These are phyloP conservation scores for Amauroascus verrucosus DNA, from an alignment of 2,329 filamentous ascomycete genomes.

Conservation along the genomic window DNA sequence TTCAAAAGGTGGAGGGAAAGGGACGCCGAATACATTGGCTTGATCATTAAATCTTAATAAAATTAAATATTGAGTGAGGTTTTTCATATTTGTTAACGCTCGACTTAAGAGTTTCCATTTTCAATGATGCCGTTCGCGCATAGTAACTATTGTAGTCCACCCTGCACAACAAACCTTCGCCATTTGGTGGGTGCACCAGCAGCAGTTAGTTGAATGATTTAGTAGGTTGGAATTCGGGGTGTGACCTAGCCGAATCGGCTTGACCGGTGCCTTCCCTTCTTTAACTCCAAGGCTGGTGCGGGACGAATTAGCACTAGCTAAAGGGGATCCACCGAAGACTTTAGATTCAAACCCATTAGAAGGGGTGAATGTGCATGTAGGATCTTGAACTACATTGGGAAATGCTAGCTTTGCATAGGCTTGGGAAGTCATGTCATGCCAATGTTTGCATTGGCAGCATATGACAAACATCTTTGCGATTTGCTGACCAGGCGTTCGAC, in stretches of 20 bases:
- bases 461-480: slow-evolving; percentile 35
- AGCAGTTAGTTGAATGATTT: slow-evolving; percentile 53
- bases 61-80: no score
- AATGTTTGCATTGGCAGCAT: slow-evolving; percentile 36
- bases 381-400: slow-evolving; percentile 13
- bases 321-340: neutral
- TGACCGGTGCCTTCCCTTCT: slow-evolving; percentile 7
- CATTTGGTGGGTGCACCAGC: slow-evolving; percentile 65
- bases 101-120: no score
- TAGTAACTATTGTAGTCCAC: slow-evolving; percentile 55
- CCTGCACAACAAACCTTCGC: slow-evolving; percentile 58
- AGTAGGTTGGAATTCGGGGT: slow-evolving; percentile 9
- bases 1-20: no score
- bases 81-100: no score
- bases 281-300: slow-evolving; percentile 4
- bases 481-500: slow-evolving; percentile 7
- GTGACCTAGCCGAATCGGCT: neutral
- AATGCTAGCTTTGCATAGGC: slow-evolving; percentile 30
- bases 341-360: neutral
- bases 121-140: slow-evolving; percentile 48
- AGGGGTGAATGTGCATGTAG: neutral
- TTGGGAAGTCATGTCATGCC: slow-evolving; percentile 36
- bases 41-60: no score
- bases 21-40: no score
- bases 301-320: slow-evolving; percentile 3